Evolutionary conservation across 2,329 filamentous ascomycete species (phyloP), one percentile per base, ranked within the genome.

Genomic region (Pseudocercospora musae): DNA sequence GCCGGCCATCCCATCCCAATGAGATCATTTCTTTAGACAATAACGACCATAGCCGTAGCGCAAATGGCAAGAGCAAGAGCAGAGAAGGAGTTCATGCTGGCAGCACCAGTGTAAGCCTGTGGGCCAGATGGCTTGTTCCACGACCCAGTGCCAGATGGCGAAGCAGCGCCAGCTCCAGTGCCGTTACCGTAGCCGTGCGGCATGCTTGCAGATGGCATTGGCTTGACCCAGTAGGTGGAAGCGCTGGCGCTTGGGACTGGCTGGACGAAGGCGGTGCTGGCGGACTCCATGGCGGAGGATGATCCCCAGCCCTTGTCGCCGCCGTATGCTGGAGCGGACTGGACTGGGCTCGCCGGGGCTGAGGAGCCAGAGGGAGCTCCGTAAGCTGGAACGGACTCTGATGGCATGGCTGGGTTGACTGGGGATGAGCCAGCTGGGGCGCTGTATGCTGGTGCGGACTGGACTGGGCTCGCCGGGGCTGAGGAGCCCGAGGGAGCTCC

Each of bases 41-140:
- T 37, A 54, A 54, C 40, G 29, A 54, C 23, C 29, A 54, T 54
- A 11, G 52, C 52, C 52, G 40, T 54, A 25, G n/a, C 55, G 23
- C 21, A 40, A 7, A 57, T 57, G 9, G 55, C 55, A 25, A 57
- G 23, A 20, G 55, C 55, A 29, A 57, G 23, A 27, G 55, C 40
- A 15, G 55, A 57, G 55, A 57, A 57, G 0, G 55, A 46, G 21
- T 29, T 57, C 37, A 57, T 48, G 55, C 55, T 48, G n/a, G 55
- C 55, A 18, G 52, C 55, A 20, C 55, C 55, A 48, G 55, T 57
- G 55, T 57, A 57, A 20, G 55, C 33, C 25, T 27, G 23, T 21
- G 55, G 55, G 55, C 55, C 42, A 31, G 55, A 57, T 48, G 55
- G 55, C 21, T 29, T 48, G 42, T 27, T 31, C 55, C 55, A 48